Conservation (phyloP, 306 rosid species). For the Prunus armeniaca region DNA sequence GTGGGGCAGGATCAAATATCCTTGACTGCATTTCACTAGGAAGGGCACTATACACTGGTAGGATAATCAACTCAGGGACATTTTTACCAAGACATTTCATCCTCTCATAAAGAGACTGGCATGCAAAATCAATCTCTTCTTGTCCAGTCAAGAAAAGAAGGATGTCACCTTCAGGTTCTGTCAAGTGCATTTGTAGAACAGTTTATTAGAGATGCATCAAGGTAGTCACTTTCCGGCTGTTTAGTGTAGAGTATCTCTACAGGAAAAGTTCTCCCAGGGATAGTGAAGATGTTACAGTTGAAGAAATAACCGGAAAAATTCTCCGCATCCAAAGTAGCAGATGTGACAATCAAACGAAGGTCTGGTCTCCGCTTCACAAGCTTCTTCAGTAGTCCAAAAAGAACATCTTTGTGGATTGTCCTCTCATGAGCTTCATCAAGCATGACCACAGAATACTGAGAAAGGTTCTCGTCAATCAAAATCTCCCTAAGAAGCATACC, state of each 20-base stretch:
- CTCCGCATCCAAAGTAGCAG: conserved; percentile 1
- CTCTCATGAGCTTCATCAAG: conserved; percentile 9
- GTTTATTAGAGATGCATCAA: background rate
- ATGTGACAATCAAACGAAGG: background rate
- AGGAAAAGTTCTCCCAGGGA: conserved; percentile 1
- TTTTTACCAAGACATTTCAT: conserved; percentile 2
- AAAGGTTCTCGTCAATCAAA: conserved; percentile 1
- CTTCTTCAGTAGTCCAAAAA: conserved; percentile 1
- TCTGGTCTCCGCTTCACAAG: background rate
- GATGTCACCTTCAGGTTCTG: conserved; percentile 7
- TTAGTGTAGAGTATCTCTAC: conserved; percentile 1
- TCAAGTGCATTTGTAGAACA: background rate
- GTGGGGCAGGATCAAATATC: background rate
- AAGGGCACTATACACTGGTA: conserved; percentile 31
- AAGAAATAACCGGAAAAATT: background rate
- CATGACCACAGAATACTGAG: background rate
- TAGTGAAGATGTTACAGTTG: background rate
- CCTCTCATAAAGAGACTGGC: conserved; percentile 5
- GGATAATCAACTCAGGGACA: conserved; percentile 48
- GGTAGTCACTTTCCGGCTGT: background rate
- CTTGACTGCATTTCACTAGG: conserved; percentile 3
- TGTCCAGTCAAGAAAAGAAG: conserved; percentile 4
- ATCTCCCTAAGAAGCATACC: conserved; percentile 6
- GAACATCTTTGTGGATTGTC: background rate
- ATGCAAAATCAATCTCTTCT: conserved; percentile 1